Evolutionary conservation across 2,329 filamentous ascomycete genomes (phyloP).

Genomic region (Trichophyton simii): DNA sequence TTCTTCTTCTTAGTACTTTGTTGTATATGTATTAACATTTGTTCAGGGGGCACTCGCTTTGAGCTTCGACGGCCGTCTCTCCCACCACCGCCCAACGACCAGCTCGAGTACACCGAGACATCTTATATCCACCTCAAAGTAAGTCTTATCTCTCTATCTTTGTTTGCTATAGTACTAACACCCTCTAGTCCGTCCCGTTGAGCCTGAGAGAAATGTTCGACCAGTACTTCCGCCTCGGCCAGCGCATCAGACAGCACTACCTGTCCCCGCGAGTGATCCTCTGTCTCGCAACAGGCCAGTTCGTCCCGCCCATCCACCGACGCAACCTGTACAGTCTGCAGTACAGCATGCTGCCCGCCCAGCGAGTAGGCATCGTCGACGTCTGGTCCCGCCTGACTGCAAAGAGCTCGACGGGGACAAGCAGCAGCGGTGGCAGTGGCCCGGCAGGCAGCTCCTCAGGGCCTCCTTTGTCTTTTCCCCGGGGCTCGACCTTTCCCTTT

Average conservation of each 20-base stretch:
- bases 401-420: slow-evolving; percentile 21
- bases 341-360: slow-evolving; percentile 90
- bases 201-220: slow-evolving; percentile 90
- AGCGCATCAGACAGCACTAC: slow-evolving; percentile 89
- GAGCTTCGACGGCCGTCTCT: slow-evolving; percentile 61
- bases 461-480: too few relatives aligned
- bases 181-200: slow-evolving; percentile 64
- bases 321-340: slow-evolving; percentile 92
- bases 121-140: slow-evolving; percentile 84
- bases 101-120: slow-evolving; percentile 43
- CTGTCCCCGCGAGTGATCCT: slow-evolving; percentile 77
- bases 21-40: background rate
- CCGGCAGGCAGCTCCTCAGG: slow-evolving; percentile 16
- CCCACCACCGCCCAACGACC: slow-evolving; percentile 17
- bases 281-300: slow-evolving; percentile 77
- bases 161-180: background rate
- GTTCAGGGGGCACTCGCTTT: slow-evolving; percentile 67
- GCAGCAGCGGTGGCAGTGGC: slow-evolving; percentile 18
- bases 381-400: slow-evolving; percentile 66
- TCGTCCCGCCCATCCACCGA: slow-evolving; percentile 87
- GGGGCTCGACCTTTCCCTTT: slow-evolving; percentile 16
- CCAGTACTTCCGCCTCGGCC: slow-evolving; percentile 89
- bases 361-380: slow-evolving; percentile 65
- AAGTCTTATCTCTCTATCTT: slow-evolving; percentile 14
- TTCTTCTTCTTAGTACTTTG: slow-evolving; percentile 10